Conservation (phyloP, 2,329 filamentous ascomycete species). For the Alternaria arbusti region DNA sequence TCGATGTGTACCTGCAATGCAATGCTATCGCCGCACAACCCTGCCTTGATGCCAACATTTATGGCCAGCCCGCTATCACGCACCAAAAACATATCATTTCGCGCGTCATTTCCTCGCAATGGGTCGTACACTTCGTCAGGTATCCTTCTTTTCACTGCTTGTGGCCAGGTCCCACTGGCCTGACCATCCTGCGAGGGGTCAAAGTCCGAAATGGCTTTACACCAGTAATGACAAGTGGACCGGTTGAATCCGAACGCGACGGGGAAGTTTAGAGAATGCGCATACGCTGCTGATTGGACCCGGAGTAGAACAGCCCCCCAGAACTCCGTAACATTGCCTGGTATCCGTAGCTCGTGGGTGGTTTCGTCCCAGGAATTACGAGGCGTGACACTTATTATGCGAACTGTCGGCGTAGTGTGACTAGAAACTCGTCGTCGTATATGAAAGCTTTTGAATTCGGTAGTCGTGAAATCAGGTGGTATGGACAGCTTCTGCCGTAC, state of each 20-base stretch:
- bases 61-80: conserved; percentile 21
- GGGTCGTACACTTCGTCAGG: conserved; percentile 23
- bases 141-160: conserved; percentile 19
- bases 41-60: conserved; percentile 26
- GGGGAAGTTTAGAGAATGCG: conserved; percentile 23
- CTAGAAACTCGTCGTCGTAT: conserved; percentile 24
- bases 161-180: conserved; percentile 17
- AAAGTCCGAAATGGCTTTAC: conserved; percentile 21
- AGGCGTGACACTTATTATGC: conserved; percentile 24
- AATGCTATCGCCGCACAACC: conserved; percentile 26
- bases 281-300: conserved; percentile 22
- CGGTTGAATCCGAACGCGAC: conserved; percentile 30
- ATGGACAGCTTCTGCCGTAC: conserved; percentile 30
- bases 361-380: conserved; percentile 19
- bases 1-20: conserved; percentile 29
- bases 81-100: conserved; percentile 30
- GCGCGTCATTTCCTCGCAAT: conserved; percentile 15
- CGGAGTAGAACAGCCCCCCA: conserved; percentile 24
- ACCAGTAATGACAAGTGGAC: conserved; percentile 32
- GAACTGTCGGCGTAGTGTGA: conserved; percentile 20
- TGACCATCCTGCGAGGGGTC: conserved; percentile 12
- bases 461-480: conserved; percentile 27
- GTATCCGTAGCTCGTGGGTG: conserved; percentile 26
- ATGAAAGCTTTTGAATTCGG: conserved; percentile 29
- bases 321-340: conserved; percentile 11